Base-by-base conservation (phyloP, 2,329 filamentous ascomycete species). In the Cladorrhinum sp. region DNA sequence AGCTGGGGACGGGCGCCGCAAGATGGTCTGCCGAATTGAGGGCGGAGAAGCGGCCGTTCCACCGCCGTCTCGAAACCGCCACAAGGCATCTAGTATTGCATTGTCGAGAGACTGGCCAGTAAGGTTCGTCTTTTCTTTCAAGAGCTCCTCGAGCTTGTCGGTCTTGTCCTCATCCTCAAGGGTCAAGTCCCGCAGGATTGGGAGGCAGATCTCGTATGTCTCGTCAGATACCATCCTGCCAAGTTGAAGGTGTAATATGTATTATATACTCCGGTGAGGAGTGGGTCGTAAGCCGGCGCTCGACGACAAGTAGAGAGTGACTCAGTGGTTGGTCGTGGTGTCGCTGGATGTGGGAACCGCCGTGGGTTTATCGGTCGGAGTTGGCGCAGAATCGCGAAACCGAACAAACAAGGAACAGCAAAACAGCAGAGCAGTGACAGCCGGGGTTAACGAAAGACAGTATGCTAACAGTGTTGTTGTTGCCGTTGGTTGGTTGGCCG, bases 81-180 rank as follows among this genome's bases (percentile, higher is more conserved):
- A 98, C 66, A 98, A 81, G 51, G 92, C 90, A 73, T 96, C 92
- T 63, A 99, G 81, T 59, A 97, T 88, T 42, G 90, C 89, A 79
- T 97, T 95, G 72, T 98, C 95, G 58, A 98, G 83, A 21, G 88
- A 84, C 66, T 87, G 80, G 62, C 92, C 94, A 18, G 83, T 84
- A 67, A 98, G 80, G 28, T 81, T 83, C 7, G 92, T 92, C 76
- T 93, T 87, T 68, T 87, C 88, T 75, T 87, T 88, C 70, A 98
- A 81, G 57, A 97, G 82, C 67, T 92, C 90, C 77, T 97, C 93
- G 57, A 97, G 82, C 76, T 86, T 90, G 76, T 98, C 94, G 54
- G 91, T 94, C 81, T 95, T 96, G 72, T 97, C 94, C 76, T 99
- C 95, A 65, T 98, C 95, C 70, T 96, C 91, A 64, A 96, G 82